Base-by-base conservation (phyloP, 345 rosid species). In the Turnera subulata region DNA sequence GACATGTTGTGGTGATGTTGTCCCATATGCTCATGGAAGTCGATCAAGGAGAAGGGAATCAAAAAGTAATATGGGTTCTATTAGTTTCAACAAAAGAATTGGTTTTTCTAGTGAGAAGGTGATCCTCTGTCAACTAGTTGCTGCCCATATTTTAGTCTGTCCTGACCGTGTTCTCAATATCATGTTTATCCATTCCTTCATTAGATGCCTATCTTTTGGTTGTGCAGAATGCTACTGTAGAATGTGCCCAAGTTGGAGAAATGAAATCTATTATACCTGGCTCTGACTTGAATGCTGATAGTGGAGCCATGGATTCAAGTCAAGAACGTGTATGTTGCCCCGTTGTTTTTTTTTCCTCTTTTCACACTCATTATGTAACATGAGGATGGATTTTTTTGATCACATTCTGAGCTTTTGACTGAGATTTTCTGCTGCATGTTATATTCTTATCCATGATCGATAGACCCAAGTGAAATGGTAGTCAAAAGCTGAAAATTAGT, bases 21-120 rank as follows among this genome's bases (percentile, higher is more conserved):
- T 33, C 80, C 80, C 25, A 50, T 74, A 26, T n/a, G 26, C 78
- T 63, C 77, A 53, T 63, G 51, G 64, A 64, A 65, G 48, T 48
- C 69, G 78, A 46, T 75, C 74, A 48, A 63, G 35, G 64, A 77
- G 60, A 62, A 64, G 25, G 63, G 63, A 58, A 46, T 69, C 54
- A 57, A 53, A 42, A 51, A 55, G 50, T 55, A 53, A 55, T 19
- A 54, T 38, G 56, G 69, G 70, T 49, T 39, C 63, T 39, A 52
- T 67, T 29, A 61, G 61, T 72, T 61, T 73, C 37, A 74, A 63
- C 69, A 73, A 43, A 80, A 85, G 74, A 62, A 54, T 25, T 56
- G 57, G 71, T 74, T 21, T 67, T 57, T 59, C 76, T 60, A 66
- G 68, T 61, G 78, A 79, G 62, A 80, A 79, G 97, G 99, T 87